Evolutionary conservation across 78 protist genomes (phyloP).

Genomic region (Dictyostelium firmibasis): DNA sequence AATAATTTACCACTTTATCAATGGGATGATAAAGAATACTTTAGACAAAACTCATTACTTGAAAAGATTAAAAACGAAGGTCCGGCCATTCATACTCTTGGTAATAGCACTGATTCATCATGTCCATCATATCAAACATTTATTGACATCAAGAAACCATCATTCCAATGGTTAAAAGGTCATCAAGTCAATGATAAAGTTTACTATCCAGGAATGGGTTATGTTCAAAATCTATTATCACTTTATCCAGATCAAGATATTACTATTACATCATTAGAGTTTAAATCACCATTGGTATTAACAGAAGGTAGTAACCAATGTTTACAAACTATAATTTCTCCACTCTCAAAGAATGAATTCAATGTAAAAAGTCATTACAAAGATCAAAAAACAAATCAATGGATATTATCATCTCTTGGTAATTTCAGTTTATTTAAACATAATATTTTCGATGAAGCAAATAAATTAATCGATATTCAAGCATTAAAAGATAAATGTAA

Average conservation of each 20-base stretch:
- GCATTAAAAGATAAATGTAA: slow-evolving; percentile 4
- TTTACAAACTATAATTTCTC: background rate
- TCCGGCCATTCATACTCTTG: background rate
- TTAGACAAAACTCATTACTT: background rate
- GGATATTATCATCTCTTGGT: background rate
- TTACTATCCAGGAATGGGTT: slow-evolving; percentile 30
- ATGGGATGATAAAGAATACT: slow-evolving; percentile 17
- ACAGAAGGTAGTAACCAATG: background rate
- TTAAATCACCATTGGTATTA: slow-evolving; percentile 44
- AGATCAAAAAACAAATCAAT: background rate
- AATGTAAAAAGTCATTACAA: background rate
- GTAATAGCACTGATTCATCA: background rate
- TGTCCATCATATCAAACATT: background rate
- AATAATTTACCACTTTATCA: background rate
- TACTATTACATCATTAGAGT: background rate
- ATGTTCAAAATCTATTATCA: slow-evolving; percentile 5
- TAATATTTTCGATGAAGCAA: background rate
- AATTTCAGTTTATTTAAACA: background rate
- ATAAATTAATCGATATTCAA: background rate
- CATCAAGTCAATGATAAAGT: slow-evolving; percentile 19
- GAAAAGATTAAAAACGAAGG: background rate
- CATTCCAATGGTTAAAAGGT: slow-evolving; percentile 54
- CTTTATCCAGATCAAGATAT: background rate
- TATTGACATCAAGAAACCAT: background rate
- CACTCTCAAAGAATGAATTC: background rate